Evolutionary conservation across 257 asterid genomes (phyloP).

Genomic region (Capsicum baccatum): DNA sequence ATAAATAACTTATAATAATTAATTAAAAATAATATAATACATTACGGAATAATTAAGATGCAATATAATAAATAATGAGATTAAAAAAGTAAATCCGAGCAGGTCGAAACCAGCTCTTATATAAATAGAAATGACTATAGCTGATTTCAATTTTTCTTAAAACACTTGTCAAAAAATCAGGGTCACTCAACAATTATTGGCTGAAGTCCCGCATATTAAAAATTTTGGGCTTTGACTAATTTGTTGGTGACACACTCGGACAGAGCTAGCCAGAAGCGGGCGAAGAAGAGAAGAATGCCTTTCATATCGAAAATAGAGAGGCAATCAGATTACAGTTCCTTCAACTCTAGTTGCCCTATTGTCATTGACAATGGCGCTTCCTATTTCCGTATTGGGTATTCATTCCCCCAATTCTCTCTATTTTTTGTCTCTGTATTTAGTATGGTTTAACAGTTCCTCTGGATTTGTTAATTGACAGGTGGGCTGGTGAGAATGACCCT

Average conservation of each 20-base stretch:
- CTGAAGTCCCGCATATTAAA: too few relatives aligned
- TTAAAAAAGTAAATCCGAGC: too few relatives aligned
- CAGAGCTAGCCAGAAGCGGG: background rate
- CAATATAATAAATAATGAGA: too few relatives aligned
- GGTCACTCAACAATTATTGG: too few relatives aligned
- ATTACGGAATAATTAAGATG: too few relatives aligned
- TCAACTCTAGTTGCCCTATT: slow-evolving; percentile 72
- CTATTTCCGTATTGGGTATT: slow-evolving; percentile 93
- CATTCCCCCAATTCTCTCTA: slow-evolving; percentile 31
- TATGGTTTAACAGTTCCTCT: background rate
- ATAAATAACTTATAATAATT: too few relatives aligned
- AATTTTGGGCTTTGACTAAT: background rate
- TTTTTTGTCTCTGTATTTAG: background rate
- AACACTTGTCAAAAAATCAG: too few relatives aligned
- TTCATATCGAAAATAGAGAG: slow-evolving; percentile 75
- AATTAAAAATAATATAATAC: too few relatives aligned
- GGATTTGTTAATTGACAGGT: slow-evolving; percentile 48
- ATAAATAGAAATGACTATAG: too few relatives aligned
- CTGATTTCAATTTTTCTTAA: too few relatives aligned
- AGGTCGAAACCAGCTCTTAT: too few relatives aligned
- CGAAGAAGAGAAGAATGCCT: slow-evolving; percentile 56
- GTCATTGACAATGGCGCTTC: slow-evolving; percentile 98
- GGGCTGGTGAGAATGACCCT: slow-evolving; percentile 97
- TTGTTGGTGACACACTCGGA: background rate
- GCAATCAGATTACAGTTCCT: slow-evolving; percentile 76